Percentiles rank a stretch among this genome's conserved stretches.
phyloP scores from a whole-genome alignment of 148 eudicot genomes.

The Camellia lanceoleosa region DNA sequence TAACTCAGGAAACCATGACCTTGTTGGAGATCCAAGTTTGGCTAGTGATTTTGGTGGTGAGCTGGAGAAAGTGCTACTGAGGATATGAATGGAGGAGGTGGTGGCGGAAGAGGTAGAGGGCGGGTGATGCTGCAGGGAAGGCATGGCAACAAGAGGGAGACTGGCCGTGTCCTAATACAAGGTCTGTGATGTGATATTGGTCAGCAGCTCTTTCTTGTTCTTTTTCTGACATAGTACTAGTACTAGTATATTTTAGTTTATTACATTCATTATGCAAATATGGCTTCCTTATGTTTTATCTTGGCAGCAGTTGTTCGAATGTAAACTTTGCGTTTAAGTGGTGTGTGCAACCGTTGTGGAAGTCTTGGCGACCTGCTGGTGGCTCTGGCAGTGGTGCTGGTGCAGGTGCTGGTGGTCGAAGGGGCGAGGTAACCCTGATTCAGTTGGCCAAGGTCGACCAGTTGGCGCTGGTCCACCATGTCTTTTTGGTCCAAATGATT shows the following conservation, averaged over 20 bases:
- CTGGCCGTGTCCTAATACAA: slow-evolving; percentile 98
- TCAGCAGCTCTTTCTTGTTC: slow-evolving; percentile 89
- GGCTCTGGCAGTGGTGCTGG: slow-evolving; percentile 63
- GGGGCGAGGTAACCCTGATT: slow-evolving; percentile 71
- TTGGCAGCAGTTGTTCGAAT: slow-evolving; percentile 76
- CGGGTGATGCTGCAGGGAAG: slow-evolving; percentile 69
- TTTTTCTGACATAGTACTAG: not conserved
- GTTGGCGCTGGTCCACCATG: slow-evolving; percentile 58
- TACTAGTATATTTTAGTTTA: not conserved
- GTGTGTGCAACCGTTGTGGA: slow-evolving; percentile 99
- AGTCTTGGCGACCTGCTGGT: slow-evolving; percentile 88
- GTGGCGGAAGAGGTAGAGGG: slow-evolving; percentile 71
- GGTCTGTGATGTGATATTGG: slow-evolving; percentile 98
- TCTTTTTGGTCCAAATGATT: slow-evolving; percentile 97
- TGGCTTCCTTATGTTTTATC: slow-evolving; percentile 29
- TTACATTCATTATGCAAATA: not conserved
- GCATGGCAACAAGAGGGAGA: slow-evolving; percentile 99
- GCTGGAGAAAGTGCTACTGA: slow-evolving; percentile 26
- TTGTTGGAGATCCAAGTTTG: slow-evolving; percentile 36
- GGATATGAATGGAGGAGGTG: slow-evolving; percentile 38
- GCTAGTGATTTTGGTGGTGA: slow-evolving; percentile 42
- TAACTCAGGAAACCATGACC: slow-evolving; percentile 19
- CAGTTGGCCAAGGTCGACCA: slow-evolving; percentile 51
- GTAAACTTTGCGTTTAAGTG: slow-evolving; percentile 98
- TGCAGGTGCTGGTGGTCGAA: slow-evolving; percentile 73